A percentile compares a stretch with the other conserved stretches of the same genome.
These are phyloP conservation scores for Eucalyptus camaldulensis DNA, from an alignment of 345 rosid species.

Conservation along the genomic window DNA sequence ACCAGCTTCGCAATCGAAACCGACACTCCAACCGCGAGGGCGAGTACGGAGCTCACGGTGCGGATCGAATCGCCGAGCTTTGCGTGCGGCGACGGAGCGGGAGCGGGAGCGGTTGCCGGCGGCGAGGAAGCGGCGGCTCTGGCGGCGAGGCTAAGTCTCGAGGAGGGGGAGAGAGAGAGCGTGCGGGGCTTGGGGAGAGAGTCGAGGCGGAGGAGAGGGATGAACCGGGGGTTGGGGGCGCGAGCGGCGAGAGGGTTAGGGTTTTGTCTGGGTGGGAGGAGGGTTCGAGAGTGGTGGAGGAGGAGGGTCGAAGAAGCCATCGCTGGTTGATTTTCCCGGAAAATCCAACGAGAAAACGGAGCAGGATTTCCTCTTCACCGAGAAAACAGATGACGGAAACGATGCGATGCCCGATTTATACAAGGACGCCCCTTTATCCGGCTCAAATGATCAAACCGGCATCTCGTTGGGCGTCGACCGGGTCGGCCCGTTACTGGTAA, in stretches of 20 bases:
- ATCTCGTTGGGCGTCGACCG: background rate
- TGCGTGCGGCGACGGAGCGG: background rate
- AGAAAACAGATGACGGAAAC: background rate
- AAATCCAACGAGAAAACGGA: background rate
- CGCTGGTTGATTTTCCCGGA: background rate
- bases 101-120: background rate
- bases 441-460: background rate
- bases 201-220: background rate
- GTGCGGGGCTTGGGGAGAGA: background rate
- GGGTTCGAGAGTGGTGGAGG: background rate
- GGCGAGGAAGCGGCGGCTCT: background rate
- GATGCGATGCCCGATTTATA: background rate
- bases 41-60: slow-evolving; percentile 20
- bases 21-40: slow-evolving; percentile 8
- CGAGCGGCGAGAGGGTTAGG: background rate
- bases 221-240: background rate
- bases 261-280: background rate
- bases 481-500: background rate
- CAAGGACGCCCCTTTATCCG: background rate
- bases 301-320: background rate
- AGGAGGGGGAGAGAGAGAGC: background rate
- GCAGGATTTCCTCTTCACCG: too few species aligned
- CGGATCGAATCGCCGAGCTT: slow-evolving; percentile 26
- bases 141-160: background rate
- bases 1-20: slow-evolving; percentile 7